Evolutionary conservation across 345 rosid genomes (phyloP).

Genomic region (Acer yangbiense): DNA sequence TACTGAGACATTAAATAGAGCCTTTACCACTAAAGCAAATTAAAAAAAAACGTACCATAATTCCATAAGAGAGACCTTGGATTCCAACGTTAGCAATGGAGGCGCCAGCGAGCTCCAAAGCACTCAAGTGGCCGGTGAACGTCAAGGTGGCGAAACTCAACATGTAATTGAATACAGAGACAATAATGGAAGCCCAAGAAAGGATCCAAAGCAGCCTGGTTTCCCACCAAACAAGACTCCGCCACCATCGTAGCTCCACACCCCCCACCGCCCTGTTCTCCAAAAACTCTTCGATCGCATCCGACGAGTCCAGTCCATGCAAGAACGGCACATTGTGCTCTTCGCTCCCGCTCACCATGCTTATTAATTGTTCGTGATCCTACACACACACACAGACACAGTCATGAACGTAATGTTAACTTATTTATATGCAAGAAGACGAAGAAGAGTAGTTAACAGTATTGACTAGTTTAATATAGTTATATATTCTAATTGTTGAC

Average conservation of each 20-base stretch:
- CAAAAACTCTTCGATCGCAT: constrained; percentile 62
- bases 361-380: neutral
- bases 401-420: too few species aligned
- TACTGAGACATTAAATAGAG: too few species aligned
- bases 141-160: constrained; percentile 74
- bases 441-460: too few species aligned
- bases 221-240: constrained; percentile 66
- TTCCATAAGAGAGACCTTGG: constrained; percentile 92
- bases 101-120: constrained; percentile 79
- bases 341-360: constrained; percentile 24
- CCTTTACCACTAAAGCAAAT: neutral
- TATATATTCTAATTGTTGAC: too few species aligned
- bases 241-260: constrained; percentile 64
- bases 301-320: constrained; percentile 55
- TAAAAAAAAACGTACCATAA: constrained; percentile 48
- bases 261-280: constrained; percentile 33
- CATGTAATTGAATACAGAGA: constrained; percentile 71
- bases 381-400: too few species aligned
- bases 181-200: constrained; percentile 68
- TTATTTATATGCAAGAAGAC: too few species aligned
- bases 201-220: constrained; percentile 74
- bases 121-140: constrained; percentile 76
- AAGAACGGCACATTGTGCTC: constrained; percentile 44
- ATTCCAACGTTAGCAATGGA: constrained; percentile 82
- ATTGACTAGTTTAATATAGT: too few species aligned